These are phyloP conservation scores for Ophiostoma triangulosporum DNA, from an alignment of 2,329 filamentous ascomycete genomes.

Conservation along the genomic window DNA sequence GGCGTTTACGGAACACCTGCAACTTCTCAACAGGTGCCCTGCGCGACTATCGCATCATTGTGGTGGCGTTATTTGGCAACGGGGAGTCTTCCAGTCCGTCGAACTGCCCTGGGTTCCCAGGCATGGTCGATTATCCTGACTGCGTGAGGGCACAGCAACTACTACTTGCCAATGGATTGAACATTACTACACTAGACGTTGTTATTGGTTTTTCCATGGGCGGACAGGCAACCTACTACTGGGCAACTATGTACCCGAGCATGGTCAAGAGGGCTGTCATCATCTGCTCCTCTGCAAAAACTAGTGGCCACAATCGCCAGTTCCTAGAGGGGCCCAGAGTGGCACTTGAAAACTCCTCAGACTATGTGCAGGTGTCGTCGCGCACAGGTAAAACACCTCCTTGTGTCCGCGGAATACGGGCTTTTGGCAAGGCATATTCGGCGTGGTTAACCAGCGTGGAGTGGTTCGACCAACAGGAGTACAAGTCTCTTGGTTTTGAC, in stretches of 20 bases:
- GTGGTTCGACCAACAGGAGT: conserved; percentile 62
- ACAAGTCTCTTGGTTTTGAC: conserved; percentile 51
- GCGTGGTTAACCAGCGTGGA: conserved; percentile 72
- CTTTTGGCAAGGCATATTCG: conserved; percentile 62
- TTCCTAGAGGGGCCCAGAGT: conserved; percentile 41
- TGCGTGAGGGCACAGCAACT: conserved; percentile 36
- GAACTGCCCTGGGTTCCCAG: conserved; percentile 31
- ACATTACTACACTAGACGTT: conserved; percentile 28
- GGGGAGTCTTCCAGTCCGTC: conserved; percentile 40
- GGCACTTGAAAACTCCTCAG: conserved; percentile 29
- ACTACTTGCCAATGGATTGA: conserved; percentile 26
- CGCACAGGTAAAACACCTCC: conserved; percentile 25
- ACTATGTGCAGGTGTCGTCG: conserved; percentile 27
- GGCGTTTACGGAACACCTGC: conserved; percentile 7
- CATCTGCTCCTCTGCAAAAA: conserved; percentile 36
- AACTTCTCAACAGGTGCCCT: conserved; percentile 7
- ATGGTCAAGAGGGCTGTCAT: conserved; percentile 32
- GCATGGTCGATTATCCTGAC: conserved; percentile 29
- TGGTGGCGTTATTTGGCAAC: conserved; percentile 38
- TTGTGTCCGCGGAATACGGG: conserved; percentile 40
- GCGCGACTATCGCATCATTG: conserved; percentile 32
- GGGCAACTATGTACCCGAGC: conserved; percentile 34
- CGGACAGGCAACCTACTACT: conserved; percentile 39
- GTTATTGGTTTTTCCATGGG: conserved; percentile 46
- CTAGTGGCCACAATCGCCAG: conserved; percentile 37